Conservation (phyloP, 768 basidiomycete genomes). For the Boletus subcaerulescens region DNA sequence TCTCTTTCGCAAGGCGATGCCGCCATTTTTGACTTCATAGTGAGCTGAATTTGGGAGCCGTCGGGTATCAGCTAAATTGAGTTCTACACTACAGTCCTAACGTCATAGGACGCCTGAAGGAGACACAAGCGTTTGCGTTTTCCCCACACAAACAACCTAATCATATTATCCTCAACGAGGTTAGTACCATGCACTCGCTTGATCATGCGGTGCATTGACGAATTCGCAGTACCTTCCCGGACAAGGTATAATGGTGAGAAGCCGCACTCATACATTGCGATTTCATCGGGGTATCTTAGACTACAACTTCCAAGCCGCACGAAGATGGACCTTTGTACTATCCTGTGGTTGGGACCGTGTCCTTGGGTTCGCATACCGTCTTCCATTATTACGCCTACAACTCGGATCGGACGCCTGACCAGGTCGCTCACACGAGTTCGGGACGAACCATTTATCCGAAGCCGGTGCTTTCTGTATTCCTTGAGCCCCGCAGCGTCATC, state of each 20-base stretch:
- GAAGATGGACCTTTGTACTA: conserved; percentile 89
- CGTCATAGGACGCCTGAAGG: conserved; percentile 65
- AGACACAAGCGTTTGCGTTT: conserved; percentile 57
- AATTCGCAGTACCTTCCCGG: conserved; percentile 69
- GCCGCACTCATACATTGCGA: conserved; percentile 7
- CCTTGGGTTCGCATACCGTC: conserved; percentile 77
- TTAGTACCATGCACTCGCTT: conserved; percentile 25
- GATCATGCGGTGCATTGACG: conserved; percentile 14
- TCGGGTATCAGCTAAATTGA: conserved; percentile 6
- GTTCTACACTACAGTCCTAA: conserved; percentile 58
- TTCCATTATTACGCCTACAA: conserved; percentile 79
- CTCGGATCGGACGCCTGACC: conserved; percentile 9
- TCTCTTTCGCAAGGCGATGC: conserved; percentile 68
- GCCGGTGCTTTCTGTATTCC: conserved; percentile 68
- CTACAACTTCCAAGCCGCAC: conserved; percentile 59
- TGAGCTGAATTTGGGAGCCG: conserved; percentile 35
- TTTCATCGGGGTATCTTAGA: not conserved
- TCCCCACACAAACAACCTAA: conserved; percentile 74
- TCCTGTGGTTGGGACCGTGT: conserved; percentile 88
- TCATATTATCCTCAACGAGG: conserved; percentile 89
- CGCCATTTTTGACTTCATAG: conserved; percentile 66
- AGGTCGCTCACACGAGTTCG: conserved; percentile 23
- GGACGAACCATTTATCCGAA: conserved; percentile 59
- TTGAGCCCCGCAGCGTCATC: conserved; percentile 84
- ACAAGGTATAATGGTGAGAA: conserved; percentile 87